These are phyloP conservation scores for Mrakia gelida DNA, from an alignment of 768 basidiomycete genomes.

Conservation along the genomic window DNA sequence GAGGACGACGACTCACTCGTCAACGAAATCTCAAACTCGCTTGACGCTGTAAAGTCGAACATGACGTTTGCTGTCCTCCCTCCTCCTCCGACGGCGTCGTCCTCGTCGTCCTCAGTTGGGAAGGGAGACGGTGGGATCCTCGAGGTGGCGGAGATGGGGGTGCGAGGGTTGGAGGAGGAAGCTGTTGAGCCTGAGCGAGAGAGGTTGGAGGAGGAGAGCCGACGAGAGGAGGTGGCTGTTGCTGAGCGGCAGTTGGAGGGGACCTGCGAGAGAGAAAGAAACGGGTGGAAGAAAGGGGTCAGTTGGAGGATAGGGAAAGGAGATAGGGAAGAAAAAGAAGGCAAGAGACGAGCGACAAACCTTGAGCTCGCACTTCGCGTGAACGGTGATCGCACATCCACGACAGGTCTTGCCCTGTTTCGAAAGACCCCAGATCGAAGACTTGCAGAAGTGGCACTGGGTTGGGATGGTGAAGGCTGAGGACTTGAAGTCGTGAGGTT, in stretches of 20 bases:
- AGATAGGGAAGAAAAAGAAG: background rate
- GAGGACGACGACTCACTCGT: background rate
- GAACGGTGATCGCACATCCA: conserved; percentile 67
- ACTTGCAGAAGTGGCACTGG: conserved; percentile 75
- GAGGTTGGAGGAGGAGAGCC: conserved; percentile 15
- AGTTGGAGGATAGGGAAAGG: background rate
- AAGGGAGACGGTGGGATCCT: background rate
- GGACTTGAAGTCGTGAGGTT: conserved; percentile 75
- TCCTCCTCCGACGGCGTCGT: conserved; percentile 4
- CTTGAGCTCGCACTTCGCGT: conserved; percentile 81
- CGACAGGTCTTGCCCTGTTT: conserved; percentile 84
- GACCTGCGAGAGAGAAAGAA: conserved; percentile 6
- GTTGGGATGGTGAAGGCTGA: conserved; percentile 83
- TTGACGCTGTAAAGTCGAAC: conserved; percentile 19
- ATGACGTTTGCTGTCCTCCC: conserved; percentile 11
- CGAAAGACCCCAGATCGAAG: conserved; percentile 79
- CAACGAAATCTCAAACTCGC: conserved; percentile 28
- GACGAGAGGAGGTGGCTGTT: conserved; percentile 1
- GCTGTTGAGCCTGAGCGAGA: conserved; percentile 19
- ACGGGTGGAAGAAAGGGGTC: background rate
- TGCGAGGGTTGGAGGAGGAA: conserved; percentile 7
- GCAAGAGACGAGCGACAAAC: conserved; percentile 44
- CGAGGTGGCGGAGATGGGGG: conserved; percentile 13
- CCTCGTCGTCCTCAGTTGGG: conserved; percentile 16
- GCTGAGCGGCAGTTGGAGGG: conserved; percentile 27